phyloP scores from a whole-genome alignment of 1,139 yeast species.

The Kurtzmaniella quercitrusa region DNA sequence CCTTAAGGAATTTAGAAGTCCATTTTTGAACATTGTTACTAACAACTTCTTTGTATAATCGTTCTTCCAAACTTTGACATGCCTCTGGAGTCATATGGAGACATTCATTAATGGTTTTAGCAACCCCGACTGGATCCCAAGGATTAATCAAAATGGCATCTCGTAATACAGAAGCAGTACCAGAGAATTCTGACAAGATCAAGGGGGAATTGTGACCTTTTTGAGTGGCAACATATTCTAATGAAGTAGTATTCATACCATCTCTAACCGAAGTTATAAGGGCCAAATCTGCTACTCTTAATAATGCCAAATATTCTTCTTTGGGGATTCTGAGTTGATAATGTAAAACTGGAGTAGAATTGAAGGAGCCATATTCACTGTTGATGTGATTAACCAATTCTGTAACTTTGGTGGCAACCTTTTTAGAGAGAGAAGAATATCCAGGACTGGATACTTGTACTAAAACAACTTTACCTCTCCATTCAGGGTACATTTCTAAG shows the following conservation, averaged over 20 bases:
- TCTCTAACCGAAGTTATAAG: constrained; percentile 88
- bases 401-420: constrained; percentile 71
- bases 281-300: constrained; percentile 87
- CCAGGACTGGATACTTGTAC: constrained; percentile 91
- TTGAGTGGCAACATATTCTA: constrained; percentile 90
- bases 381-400: constrained; percentile 79
- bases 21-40: constrained; percentile 76
- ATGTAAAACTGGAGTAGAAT: constrained; percentile 82
- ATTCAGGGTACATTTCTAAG: constrained; percentile 84
- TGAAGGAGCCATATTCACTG: constrained; percentile 74
- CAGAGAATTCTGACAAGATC: constrained; percentile 88
- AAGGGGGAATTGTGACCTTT: constrained; percentile 69
- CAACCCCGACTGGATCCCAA: constrained; percentile 93
- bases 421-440: constrained; percentile 44
- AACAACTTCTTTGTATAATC: constrained; percentile 61
- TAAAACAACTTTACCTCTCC: constrained; percentile 82
- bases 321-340: constrained; percentile 86
- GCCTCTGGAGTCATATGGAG: constrained; percentile 46
- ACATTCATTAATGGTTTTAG: constrained; percentile 73
- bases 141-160: constrained; percentile 91
- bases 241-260: constrained; percentile 93
- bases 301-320: constrained; percentile 83
- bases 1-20: constrained; percentile 62
- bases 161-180: constrained; percentile 74
- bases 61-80: constrained; percentile 41